Conservation (phyloP, 768 basidiomycete genomes). For the Coprinopsis cinerea region DNA sequence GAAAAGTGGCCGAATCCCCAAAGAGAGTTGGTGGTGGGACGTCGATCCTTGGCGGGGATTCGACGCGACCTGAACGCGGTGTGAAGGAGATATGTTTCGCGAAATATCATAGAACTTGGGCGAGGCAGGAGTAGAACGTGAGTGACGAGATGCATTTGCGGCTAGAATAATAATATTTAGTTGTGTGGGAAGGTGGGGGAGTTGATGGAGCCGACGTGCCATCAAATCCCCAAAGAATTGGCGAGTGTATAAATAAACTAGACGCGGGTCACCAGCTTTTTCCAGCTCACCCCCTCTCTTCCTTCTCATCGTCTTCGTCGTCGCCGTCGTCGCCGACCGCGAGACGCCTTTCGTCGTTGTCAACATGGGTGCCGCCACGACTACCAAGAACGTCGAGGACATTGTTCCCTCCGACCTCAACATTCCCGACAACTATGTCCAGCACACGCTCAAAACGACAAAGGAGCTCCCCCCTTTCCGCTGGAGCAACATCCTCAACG, state of each 20-base stretch:
- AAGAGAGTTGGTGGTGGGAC: neutral
- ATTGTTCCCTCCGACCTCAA: constrained; percentile 43
- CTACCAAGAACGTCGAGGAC: constrained; percentile 16
- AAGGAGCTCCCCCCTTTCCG: constrained; percentile 65
- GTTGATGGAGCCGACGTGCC: neutral
- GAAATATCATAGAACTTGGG: neutral
- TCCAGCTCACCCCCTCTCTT: neutral
- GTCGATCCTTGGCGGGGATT: neutral
- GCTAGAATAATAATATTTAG: neutral
- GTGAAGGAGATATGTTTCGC: neutral
- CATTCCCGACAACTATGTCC: constrained; percentile 81
- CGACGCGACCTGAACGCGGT: neutral
- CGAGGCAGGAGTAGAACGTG: neutral
- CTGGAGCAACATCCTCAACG: constrained; percentile 49
- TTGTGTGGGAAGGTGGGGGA: neutral
- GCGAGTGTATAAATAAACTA: neutral
- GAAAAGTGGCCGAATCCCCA: neutral
- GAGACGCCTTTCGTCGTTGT: neutral
- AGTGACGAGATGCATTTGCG: neutral
- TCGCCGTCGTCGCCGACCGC: neutral
- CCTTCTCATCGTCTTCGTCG: neutral
- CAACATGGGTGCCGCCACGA: neutral
- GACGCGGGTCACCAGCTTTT: neutral
- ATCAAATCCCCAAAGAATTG: neutral
- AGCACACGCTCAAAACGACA: constrained; percentile 62